Conservation (phyloP, 2,329 filamentous ascomycete species). For the Waltergamsia citrina region DNA sequence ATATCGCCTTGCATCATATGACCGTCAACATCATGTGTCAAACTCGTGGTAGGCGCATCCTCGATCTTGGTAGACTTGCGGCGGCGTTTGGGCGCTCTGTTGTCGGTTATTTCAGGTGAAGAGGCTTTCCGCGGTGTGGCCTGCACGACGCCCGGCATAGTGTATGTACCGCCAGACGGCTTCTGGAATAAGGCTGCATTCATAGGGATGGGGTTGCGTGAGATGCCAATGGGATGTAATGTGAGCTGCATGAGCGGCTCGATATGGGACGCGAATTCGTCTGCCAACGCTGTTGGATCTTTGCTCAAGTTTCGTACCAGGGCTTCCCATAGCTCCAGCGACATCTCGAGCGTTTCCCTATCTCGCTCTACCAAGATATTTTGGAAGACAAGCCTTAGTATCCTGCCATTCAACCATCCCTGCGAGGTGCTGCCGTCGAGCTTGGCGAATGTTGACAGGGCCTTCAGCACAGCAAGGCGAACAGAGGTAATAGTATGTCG, state of each 20-base stretch:
- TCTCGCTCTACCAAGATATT: constrained; percentile 93
- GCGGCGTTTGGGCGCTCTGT: constrained; percentile 64
- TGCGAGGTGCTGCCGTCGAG: constrained; percentile 72
- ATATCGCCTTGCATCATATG: constrained; percentile 97
- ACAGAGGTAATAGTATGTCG: constrained; percentile 96
- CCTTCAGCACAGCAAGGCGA: constrained; percentile 84
- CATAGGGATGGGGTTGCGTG: constrained; percentile 86
- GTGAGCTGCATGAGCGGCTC: constrained; percentile 76
- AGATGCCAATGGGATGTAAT: constrained; percentile 85
- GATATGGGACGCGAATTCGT: constrained; percentile 67
- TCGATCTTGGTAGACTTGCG: constrained; percentile 80
- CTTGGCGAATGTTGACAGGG: constrained; percentile 84
- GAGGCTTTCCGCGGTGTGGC: constrained; percentile 30
- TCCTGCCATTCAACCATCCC: constrained; percentile 87
- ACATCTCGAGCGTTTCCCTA: constrained; percentile 69
- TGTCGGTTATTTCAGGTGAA: constrained; percentile 45
- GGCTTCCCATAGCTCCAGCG: constrained; percentile 78
- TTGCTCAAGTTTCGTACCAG: constrained; percentile 61
- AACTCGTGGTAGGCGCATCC: constrained; percentile 48
- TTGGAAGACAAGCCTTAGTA: constrained; percentile 83
- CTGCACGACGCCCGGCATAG: constrained; percentile 35
- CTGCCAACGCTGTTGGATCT: constrained; percentile 53
- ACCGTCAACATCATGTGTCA: constrained; percentile 92
- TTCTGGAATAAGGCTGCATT: constrained; percentile 83
- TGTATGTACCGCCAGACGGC: constrained; percentile 80